phyloP scores from a whole-genome alignment of 495 filamentous ascomycete species.

The Hypoxylon subgilvum region DNA sequence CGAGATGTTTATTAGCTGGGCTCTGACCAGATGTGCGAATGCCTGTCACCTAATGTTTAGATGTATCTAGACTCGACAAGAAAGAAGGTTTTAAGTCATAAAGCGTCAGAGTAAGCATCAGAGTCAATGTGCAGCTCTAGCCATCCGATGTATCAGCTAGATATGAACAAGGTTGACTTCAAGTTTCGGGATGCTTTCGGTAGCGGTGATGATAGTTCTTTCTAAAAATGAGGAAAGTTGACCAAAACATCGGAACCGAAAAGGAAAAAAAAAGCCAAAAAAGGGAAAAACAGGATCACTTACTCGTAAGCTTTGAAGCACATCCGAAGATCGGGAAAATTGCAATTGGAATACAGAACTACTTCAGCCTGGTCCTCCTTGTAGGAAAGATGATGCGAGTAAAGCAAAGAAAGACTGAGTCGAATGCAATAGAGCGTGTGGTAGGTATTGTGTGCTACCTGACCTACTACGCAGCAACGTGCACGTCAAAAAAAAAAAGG shows the following conservation, averaged over 20 bases:
- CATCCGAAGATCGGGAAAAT: conserved; percentile 11
- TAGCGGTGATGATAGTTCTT: background rate
- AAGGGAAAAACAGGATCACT: conserved; percentile 11
- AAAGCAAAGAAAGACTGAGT: conserved; percentile 25
- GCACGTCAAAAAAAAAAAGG: too few relatives aligned
- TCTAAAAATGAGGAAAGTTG: background rate
- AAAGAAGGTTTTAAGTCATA: too few relatives aligned
- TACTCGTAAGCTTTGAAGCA: conserved; percentile 19
- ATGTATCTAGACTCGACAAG: too few relatives aligned
- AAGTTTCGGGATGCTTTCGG: background rate
- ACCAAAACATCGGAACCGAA: background rate
- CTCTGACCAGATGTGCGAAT: background rate
- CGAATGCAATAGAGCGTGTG: conserved; percentile 4
- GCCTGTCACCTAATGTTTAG: background rate
- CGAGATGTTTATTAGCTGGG: background rate
- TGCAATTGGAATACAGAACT: conserved; percentile 2
- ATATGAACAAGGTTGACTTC: background rate
- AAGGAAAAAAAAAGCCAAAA: background rate
- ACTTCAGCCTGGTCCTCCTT: conserved; percentile 4
- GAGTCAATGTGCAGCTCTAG: background rate
- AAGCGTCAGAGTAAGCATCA: background rate
- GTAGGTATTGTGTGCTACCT: conserved; percentile 9
- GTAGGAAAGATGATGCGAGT: conserved; percentile 24
- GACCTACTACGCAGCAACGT: conserved; percentile 22
- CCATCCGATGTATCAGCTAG: background rate